Base-by-base conservation (phyloP, 73 alveolate species). In the Paramecium tetraurelia region DNA sequence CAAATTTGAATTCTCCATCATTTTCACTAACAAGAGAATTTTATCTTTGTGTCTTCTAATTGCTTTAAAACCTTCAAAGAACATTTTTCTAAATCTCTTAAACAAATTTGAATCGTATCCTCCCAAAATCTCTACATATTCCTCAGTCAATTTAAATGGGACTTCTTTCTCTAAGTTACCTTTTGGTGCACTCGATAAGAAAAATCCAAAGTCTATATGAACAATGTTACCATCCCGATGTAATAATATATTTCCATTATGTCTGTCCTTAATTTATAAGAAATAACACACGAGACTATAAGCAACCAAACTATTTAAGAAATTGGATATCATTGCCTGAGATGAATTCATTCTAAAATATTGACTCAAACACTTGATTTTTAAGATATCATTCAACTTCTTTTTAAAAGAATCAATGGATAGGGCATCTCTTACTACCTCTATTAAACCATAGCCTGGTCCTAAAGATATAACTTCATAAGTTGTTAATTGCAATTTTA, bases 201-300 rank as follows among this genome's bases (percentile, higher is more conserved):
- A 75, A 93, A 98, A 98, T 18, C 99, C 99, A 92, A 97, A 98
- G 86, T 98, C 99, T 6, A 97, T 93, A 84, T 98, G 99, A 53
- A 98, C 94, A 31, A 98, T 95, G 92, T 96, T 97, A n/a, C 99
- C 99, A 71, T 96, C 97, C 43, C 87, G 85, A 87, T 96, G 98
- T 40, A 98, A 75, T 95, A 98, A 59, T 31, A 98, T 98, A 93
- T 98, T 98, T 18, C 98, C 98, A 93, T 98, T 98, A 92, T 98
- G 99, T 92, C 99, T 93, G 88, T 98, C 99, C 85, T 98, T 98
- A 16, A 98, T 93, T 89, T 98, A 95, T 46, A 98, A 89, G 43
- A 98, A 89, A 89, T 97, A 98, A 94, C 99, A 98, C 59, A 95
- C 98, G 5, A 98, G 76, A 3, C 95, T 87, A 75, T 94, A 94